Base-by-base conservation (phyloP, 2,329 filamentous ascomycete species). In the Trichophaea hybrida region DNA sequence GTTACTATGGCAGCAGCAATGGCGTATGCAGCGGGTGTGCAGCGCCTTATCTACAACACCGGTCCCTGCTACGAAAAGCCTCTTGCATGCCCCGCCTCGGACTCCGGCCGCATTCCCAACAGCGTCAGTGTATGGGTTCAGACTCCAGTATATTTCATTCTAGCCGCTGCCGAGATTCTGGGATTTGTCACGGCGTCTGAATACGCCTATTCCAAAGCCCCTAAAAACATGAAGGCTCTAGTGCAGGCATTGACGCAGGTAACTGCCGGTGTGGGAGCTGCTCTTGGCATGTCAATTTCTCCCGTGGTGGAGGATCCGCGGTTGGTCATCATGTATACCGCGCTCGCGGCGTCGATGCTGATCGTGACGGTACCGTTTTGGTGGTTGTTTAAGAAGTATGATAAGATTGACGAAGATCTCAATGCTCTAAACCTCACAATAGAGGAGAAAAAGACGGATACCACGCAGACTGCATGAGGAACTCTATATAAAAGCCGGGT, bases 181-280 rank as follows among this genome's bases (percentile, higher is more conserved):
- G 79, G 80, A 49, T 83, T 80, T 8, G 81, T 87, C 62, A 85
- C 83, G 0, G 80, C 80, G 62, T 77, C 85, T 7, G 84, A 87
- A 70, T 86, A 86, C 66, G 84, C 83, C 15, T 87, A 82, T 72
- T 85, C 82, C 68, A 86, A 87, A 71, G 84, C 84, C 0, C 84
- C 84, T 1, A 77, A 78, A 46, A 80, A 76, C 69, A 85, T 87
- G 82, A 80, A 82, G 70, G 80, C 78, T 0, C 80, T 78, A 12
- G 77, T 82, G 32, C 75, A 79, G 67, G 75, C 24, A 24, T 79
- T 0, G 72, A 82, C 61, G 78, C 75, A 12, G 40, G 40, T 15
- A 2, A 44, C 40, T 12, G 40, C 40, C 15, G 15, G 12, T 15
- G 15, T 44, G 15, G 40, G 40, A 44, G 15, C 40, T 15, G 15